Evolutionary conservation across 1,139 yeast species (phyloP).

Genomic region (Chernovozyma sophiae-reginae): DNA sequence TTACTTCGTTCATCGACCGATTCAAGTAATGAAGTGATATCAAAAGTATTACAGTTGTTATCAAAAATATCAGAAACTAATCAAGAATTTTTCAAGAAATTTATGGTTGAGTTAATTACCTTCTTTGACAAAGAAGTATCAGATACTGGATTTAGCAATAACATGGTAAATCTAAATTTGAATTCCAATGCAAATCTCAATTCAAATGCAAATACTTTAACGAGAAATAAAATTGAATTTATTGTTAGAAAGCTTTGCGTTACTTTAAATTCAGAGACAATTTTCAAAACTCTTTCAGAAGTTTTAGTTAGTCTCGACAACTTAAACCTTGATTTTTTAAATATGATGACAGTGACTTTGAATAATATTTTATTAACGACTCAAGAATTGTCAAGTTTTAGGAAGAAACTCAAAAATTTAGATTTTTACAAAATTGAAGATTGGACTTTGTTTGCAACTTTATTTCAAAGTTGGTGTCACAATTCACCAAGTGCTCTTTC

Average conservation of each 20-base stretch:
- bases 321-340: constrained; percentile 65
- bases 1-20: constrained; percentile 79
- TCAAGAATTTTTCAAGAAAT: constrained; percentile 72
- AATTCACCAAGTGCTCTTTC: constrained; percentile 88
- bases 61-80: constrained; percentile 81
- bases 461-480: constrained; percentile 90
- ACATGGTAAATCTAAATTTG: constrained; percentile 1
- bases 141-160: constrained; percentile 10
- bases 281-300: constrained; percentile 76
- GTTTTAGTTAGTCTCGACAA: constrained; percentile 57
- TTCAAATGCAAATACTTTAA: constrained; percentile 23
- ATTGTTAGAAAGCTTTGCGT: constrained; percentile 82
- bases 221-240: constrained; percentile 71
- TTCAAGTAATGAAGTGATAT: constrained; percentile 80
- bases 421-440: constrained; percentile 54
- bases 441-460: constrained; percentile 64
- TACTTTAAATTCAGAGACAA: constrained; percentile 76
- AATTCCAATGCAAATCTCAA: constrained; percentile 4
- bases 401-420: constrained; percentile 58
- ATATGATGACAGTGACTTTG: constrained; percentile 80
- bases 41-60: constrained; percentile 69
- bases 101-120: constrained; percentile 66
- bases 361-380: constrained; percentile 88
- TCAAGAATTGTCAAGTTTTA: constrained; percentile 67
- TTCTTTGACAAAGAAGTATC: constrained; percentile 52